Conservation (phyloP, 257 asterid genomes). For the Gentiana dahurica region DNA sequence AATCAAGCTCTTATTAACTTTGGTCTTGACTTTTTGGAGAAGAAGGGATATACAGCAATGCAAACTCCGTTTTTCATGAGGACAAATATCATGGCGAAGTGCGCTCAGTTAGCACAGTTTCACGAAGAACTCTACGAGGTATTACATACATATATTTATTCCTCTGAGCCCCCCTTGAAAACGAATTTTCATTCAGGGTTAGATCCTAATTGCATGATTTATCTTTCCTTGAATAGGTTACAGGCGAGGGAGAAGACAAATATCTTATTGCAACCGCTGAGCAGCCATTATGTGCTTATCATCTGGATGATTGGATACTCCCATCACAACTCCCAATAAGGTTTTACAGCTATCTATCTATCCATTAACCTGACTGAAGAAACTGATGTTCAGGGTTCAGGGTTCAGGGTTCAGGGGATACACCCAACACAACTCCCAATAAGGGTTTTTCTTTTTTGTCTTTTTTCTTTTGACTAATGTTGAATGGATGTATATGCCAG, state of each 20-base stretch:
- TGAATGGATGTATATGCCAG: conserved; percentile 22
- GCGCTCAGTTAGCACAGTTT: conserved; percentile 92
- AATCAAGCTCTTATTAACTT: conserved; percentile 79
- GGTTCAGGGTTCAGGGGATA: too few species aligned
- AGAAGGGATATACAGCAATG: conserved; percentile 46
- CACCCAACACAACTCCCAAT: neutral
- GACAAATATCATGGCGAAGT: conserved; percentile 81
- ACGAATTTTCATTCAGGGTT: too few species aligned
- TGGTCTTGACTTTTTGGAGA: conserved; percentile 56
- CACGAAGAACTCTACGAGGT: conserved; percentile 98
- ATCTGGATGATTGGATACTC: conserved; percentile 86
- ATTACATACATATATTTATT: neutral
- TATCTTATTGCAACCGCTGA: conserved; percentile 95
- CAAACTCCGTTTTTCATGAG: conserved; percentile 92
- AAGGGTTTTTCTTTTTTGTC: neutral
- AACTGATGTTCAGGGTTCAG: neutral
- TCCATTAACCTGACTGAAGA: neutral
- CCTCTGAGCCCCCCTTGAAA: too few species aligned
- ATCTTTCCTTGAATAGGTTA: conserved; percentile 41
- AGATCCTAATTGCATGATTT: too few species aligned
- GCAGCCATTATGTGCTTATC: conserved; percentile 93
- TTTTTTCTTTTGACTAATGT: neutral
- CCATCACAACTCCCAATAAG: conserved; percentile 73
- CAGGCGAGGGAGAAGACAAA: conserved; percentile 95
- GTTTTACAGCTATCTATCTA: conserved; percentile 19